Base-by-base conservation (phyloP, 1,139 yeast genomes). In the Pichia sp. region DNA sequence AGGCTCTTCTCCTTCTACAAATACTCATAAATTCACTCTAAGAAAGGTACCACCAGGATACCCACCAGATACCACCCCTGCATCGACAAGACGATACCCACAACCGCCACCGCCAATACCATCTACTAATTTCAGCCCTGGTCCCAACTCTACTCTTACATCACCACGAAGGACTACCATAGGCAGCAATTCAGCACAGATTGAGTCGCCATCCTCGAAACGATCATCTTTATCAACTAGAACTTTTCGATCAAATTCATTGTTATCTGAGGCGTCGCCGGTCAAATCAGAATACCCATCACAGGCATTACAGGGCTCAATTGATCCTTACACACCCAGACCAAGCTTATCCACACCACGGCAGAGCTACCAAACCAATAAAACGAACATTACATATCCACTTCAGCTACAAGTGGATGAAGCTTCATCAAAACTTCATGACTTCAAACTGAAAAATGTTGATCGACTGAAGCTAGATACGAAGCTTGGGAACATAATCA, bases 231-330 rank as follows among this genome's bases (percentile, higher is more conserved):
- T 55, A 53, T 47, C 55, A 15, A 50, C 49, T 27, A 39, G 59
- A 36, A 54, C 58, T 3, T 55, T 55, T 37, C 39, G 59, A 22
- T 52, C 56, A 6, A 50, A 50, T 35, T 47, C 53, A 6, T 50
- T 41, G 32, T 28, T 48, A 7, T 51, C 56, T 3, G 55, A 53
- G 6, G 23, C 31, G 3, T 50, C 55, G 11, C 52, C 53, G n/a
- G 32, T 41, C 16, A 48, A 50, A 29, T 32, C 28, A 20, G 32
- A 33, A 9, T n/a, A n/a, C n/a, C n/a, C n/a, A n/a, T 30, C 42
- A 14, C 42, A 39, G 29, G 14, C 41, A 14, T 32, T 40, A 17
- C 40, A 47, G 12, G 33, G 38, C 27, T 30, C 25, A 22, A 28
- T 38, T 10, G 37, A 29, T 5, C 31, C 35, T 10, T 29, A 33